Percentiles rank a stretch among this genome's conserved stretches.
These are phyloP conservation scores for Eucalyptus pauciflora DNA, from an alignment of 345 rosid species.

Conservation along the genomic window DNA sequence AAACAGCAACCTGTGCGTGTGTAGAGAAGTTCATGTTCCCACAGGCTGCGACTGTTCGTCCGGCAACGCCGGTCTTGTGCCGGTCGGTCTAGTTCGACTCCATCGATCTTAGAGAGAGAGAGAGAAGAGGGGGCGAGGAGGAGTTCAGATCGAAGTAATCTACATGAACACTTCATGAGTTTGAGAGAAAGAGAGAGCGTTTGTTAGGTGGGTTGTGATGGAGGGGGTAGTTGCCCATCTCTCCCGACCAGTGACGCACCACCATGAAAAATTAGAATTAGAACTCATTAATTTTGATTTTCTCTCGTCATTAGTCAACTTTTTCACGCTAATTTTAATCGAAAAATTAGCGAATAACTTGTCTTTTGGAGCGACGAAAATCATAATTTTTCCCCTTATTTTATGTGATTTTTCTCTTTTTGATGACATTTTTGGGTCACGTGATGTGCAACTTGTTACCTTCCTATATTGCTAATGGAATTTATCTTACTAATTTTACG, in stretches of 20 bases:
- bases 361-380: neutral
- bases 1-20: neutral
- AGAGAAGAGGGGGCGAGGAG: neutral
- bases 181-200: neutral
- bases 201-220: neutral
- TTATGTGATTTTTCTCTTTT: neutral
- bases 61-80: neutral
- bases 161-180: fast-evolving
- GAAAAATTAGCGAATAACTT: neutral
- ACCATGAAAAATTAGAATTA: neutral
- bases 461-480: neutral
- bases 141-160: neutral
- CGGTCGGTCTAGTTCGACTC: neutral
- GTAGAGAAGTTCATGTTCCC: neutral
- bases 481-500: neutral
- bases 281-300: neutral
- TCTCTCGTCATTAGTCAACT: neutral
- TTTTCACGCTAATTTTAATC: neutral
- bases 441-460: neutral
- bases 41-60: neutral
- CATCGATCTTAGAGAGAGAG: neutral
- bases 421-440: neutral
- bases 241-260: neutral
- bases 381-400: neutral
- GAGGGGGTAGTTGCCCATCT: neutral